These are phyloP conservation scores for Tubosaeta sp. DNA, from an alignment of 768 basidiomycete genomes.

Conservation along the genomic window DNA sequence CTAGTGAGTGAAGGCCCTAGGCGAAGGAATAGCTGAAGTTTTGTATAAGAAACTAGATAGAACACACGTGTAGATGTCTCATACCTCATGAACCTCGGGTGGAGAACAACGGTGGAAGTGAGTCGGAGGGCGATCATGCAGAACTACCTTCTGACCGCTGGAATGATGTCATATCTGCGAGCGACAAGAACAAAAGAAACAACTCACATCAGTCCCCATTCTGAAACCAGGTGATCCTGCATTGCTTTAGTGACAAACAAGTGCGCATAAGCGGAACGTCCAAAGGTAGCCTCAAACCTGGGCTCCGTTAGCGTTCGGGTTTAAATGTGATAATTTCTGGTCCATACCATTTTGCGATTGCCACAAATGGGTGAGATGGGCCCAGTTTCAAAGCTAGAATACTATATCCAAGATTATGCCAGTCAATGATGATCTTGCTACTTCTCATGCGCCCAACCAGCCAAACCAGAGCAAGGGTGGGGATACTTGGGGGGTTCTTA, in stretches of 20 bases:
- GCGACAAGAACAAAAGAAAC: background rate
- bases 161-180: slow-evolving; percentile 3
- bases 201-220: slow-evolving; percentile 77
- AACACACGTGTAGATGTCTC: slow-evolving; percentile 7
- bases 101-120: slow-evolving; percentile 73
- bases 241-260: slow-evolving; percentile 92
- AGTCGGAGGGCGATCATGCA: slow-evolving; percentile 88
- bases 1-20: slow-evolving; percentile 38
- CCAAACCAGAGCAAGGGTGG: slow-evolving; percentile 85
- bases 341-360: slow-evolving; percentile 67
- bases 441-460: slow-evolving; percentile 62
- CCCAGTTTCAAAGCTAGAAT: slow-evolving; percentile 87
- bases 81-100: slow-evolving; percentile 74
- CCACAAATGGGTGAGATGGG: slow-evolving; percentile 60
- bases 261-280: slow-evolving; percentile 79
- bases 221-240: slow-evolving; percentile 59
- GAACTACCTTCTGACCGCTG: slow-evolving; percentile 74
- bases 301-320: slow-evolving; percentile 5
- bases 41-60: background rate
- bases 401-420: slow-evolving; percentile 97
- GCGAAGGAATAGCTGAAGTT: slow-evolving; percentile 46
- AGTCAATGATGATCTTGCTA: slow-evolving; percentile 92
- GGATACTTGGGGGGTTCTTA: slow-evolving; percentile 96
- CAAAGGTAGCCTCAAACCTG: slow-evolving; percentile 85
- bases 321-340: background rate